Percentiles rank a stretch among this genome's conserved stretches.
These are phyloP conservation scores for Globisporangium paddicum DNA, from an alignment of 352 stramenopile genomes.

Conservation along the genomic window DNA sequence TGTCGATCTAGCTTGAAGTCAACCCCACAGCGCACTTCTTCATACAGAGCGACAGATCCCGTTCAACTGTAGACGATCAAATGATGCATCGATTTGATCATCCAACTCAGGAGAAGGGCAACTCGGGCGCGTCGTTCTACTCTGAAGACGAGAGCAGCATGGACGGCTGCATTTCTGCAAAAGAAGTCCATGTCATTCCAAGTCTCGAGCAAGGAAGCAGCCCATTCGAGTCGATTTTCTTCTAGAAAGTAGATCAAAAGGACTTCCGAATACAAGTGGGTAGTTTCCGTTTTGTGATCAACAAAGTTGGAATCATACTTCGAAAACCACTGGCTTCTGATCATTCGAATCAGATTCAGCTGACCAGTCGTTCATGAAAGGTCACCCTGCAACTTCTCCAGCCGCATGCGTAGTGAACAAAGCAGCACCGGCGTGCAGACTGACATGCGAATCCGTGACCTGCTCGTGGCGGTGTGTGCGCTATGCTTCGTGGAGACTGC, in stretches of 20 bases:
- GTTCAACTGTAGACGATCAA: slow-evolving; percentile 13
- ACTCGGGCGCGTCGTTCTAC: not conserved
- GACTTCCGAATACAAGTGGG: too few relatives aligned
- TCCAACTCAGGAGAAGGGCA: not conserved
- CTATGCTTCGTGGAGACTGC: slow-evolving; percentile 2
- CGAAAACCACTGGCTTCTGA: too few relatives aligned
- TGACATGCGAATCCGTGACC: not conserved
- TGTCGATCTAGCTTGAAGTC: not conserved
- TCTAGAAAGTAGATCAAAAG: slow-evolving; percentile 11
- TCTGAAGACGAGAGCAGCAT: not conserved
- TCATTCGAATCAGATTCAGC: not conserved
- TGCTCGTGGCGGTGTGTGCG: not conserved
- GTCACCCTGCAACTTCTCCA: not conserved
- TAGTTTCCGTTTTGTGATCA: not conserved
- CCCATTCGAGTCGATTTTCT: slow-evolving; percentile 36
- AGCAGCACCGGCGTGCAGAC: not conserved
- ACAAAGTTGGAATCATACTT: not conserved
- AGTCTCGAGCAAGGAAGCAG: slow-evolving; percentile 5
- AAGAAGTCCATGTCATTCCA: slow-evolving; percentile 13
- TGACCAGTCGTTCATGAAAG: not conserved
- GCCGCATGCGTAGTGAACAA: not conserved
- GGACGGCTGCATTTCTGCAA: not conserved
- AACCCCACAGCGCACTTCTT: not conserved
- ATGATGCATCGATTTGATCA: slow-evolving; percentile 9
- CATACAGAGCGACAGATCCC: not conserved